Conservation (phyloP, 495 filamentous ascomycete species). For the Choiromyces venosus region DNA sequence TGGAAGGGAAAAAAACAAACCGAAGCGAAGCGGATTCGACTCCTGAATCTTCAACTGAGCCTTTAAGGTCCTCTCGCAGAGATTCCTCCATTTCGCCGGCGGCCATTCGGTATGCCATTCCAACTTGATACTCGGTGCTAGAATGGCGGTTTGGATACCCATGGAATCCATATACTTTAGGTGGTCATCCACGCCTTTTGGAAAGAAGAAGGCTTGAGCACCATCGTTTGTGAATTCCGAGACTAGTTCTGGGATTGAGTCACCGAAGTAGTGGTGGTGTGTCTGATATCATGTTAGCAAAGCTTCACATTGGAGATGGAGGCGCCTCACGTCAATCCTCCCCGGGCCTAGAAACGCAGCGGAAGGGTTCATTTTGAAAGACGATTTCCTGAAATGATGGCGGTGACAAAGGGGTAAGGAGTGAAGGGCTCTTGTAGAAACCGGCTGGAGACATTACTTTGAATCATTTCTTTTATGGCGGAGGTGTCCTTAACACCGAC, state of each 20-base stretch:
- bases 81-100: neutral
- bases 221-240: neutral
- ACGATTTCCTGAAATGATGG: neutral
- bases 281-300: neutral
- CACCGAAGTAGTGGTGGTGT: neutral
- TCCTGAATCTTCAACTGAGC: neutral
- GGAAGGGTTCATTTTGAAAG: neutral
- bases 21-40: neutral
- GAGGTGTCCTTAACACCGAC: neutral
- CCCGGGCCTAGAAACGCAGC: neutral
- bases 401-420: neutral
- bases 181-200: neutral
- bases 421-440: neutral
- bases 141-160: neutral
- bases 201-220: neutral
- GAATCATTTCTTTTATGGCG: neutral
- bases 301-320: neutral
- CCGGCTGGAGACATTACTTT: neutral
- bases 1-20: neutral
- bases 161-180: neutral
- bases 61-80: neutral
- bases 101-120: constrained; percentile 2
- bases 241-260: neutral
- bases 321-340: neutral
- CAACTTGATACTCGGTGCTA: neutral